Conservation (phyloP, 2,329 filamentous ascomycete genomes). For the Leptographium wingfieldii region DNA sequence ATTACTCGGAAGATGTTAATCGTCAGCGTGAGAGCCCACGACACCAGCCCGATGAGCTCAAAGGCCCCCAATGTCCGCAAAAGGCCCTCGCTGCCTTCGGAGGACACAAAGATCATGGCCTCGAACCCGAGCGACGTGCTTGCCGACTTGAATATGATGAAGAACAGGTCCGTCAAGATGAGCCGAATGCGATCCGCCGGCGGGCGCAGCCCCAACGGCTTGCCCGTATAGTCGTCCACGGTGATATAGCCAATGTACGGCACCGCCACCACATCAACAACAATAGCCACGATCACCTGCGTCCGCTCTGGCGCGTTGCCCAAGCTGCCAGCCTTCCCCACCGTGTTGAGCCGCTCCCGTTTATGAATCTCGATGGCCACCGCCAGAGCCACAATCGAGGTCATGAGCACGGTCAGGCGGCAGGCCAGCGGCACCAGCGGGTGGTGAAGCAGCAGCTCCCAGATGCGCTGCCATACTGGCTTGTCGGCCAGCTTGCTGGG, state of each 20-base stretch:
- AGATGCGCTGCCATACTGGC: constrained; percentile 40
- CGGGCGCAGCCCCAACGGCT: constrained; percentile 76
- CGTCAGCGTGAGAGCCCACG: constrained; percentile 15
- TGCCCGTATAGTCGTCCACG: constrained; percentile 91
- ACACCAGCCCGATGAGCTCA: constrained; percentile 14
- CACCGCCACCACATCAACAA: constrained; percentile 78
- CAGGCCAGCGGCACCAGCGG: constrained; percentile 77
- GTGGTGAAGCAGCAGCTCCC: constrained; percentile 61
- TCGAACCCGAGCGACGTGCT: constrained; percentile 63
- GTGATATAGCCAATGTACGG: constrained; percentile 90
- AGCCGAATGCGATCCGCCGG: constrained; percentile 78
- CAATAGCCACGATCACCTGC: constrained; percentile 78
- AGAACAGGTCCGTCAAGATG: constrained; percentile 84
- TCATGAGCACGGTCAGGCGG: constrained; percentile 68
- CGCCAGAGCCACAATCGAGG: constrained; percentile 69
- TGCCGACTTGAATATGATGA: constrained; percentile 93
- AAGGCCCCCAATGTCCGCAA: constrained; percentile 12
- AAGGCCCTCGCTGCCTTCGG: constrained; percentile 6
- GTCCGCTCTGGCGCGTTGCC: constrained; percentile 42
- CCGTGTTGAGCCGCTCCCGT: constrained; percentile 28
- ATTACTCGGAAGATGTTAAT: constrained; percentile 16
- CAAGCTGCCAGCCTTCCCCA: constrained; percentile 11
- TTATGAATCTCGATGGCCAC: constrained; percentile 65
- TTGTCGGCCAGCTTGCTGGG: constrained; percentile 5
- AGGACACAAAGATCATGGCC: constrained; percentile 13